Percentiles rank a stretch among this genome's conserved stretches.
phyloP scores from a whole-genome alignment of 164 flowering plant genomes.

The Santalum album region DNA sequence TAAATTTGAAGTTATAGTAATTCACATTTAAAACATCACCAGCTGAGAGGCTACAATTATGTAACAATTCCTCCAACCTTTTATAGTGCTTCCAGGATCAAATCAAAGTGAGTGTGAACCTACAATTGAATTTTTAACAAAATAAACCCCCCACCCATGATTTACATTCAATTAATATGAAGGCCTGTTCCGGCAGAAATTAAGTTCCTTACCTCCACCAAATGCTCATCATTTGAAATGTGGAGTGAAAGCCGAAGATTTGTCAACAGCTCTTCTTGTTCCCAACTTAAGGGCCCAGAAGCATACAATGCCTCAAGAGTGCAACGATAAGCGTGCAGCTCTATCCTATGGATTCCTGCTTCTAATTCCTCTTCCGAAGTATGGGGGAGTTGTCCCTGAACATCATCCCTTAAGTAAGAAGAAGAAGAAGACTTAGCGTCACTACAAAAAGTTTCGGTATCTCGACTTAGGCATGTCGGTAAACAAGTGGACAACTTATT shows the following conservation, averaged over 20 bases:
- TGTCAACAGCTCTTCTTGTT: background rate
- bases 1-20: background rate
- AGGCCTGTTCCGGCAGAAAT: background rate
- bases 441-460: constrained; percentile 15
- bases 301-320: constrained; percentile 9
- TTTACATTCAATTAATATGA: background rate
- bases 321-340: constrained; percentile 11
- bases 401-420: background rate
- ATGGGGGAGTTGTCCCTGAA: constrained; percentile 6
- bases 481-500: constrained; percentile 5
- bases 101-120: background rate
- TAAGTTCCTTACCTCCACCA: background rate
- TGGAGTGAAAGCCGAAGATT: background rate
- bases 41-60: background rate
- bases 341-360: constrained; percentile 18
- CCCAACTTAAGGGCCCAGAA: constrained; percentile 1
- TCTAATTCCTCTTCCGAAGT: constrained; percentile 9
- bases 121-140: too few species aligned
- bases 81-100: background rate
- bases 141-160: background rate
- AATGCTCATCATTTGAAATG: constrained; percentile 2
- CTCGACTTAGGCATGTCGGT: background rate
- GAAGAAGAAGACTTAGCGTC: constrained; percentile 22
- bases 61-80: background rate
- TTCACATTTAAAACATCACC: too few species aligned